phyloP scores from a whole-genome alignment of 495 filamentous ascomycete species.

The Haplographium delicatum region DNA sequence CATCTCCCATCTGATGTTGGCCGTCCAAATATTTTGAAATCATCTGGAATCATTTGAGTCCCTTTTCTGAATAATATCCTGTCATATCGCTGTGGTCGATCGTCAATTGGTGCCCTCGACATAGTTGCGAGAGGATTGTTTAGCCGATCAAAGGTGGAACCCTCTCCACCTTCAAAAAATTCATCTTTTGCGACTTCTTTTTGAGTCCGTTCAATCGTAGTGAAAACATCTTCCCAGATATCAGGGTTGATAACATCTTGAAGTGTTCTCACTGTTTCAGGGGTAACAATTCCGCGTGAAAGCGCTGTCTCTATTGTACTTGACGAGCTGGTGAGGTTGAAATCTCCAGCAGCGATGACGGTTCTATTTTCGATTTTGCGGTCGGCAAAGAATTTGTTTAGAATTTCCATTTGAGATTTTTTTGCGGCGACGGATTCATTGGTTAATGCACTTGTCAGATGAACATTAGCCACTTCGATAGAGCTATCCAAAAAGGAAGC shows the following conservation, averaged over 20 bases:
- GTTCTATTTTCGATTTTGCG: conserved; percentile 35
- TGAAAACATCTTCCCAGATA: conserved; percentile 21
- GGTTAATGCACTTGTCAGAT: conserved; percentile 48
- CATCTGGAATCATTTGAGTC: conserved; percentile 28
- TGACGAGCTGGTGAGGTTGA: conserved; percentile 49
- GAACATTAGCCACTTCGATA: conserved; percentile 44
- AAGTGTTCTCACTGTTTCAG: conserved; percentile 29
- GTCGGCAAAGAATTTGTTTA: conserved; percentile 36
- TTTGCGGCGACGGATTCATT: conserved; percentile 47
- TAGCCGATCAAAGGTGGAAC: conserved; percentile 51
- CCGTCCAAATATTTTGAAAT: conserved; percentile 47
- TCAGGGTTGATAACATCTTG: conserved; percentile 23
- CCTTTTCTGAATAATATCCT: conserved; percentile 44
- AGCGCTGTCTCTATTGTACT: conserved; percentile 43
- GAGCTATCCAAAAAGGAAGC: conserved; percentile 34
- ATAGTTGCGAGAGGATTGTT: conserved; percentile 45
- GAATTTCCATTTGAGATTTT: conserved; percentile 38
- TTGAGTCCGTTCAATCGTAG: conserved; percentile 2
- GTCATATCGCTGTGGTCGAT: conserved; percentile 54
- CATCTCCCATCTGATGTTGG: conserved; percentile 25
- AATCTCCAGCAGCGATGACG: conserved; percentile 50
- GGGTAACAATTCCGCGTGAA: conserved; percentile 38
- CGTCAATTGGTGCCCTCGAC: conserved; percentile 32
- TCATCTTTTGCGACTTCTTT: conserved; percentile 21
- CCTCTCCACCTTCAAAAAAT: conserved; percentile 45